Evolutionary conservation across 768 basidiomycete genomes (phyloP), one percentile per base, ranked within the genome.

Genomic region (Boletus subparvulus): DNA sequence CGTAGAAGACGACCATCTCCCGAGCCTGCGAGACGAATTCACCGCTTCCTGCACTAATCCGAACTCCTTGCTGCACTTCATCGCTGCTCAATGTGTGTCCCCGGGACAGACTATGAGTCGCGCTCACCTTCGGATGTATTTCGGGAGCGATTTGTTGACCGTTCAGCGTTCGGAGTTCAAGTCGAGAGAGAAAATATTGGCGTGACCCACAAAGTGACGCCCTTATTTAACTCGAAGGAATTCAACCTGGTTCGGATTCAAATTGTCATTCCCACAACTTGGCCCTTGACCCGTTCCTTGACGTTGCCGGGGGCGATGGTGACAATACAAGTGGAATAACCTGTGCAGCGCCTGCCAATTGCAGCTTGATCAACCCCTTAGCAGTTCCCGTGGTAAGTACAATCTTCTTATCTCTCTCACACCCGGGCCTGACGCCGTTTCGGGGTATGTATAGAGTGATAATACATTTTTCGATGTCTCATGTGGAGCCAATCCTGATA

Each of bases 1-100:
- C 77, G 52, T 78, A 78, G 65, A 79, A 79, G 47, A 60, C 61
- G 32, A 61, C 49, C 72, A 72, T 73, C 28, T 28, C 56, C 33
- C 41, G 14, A 14, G 41, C 45, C 26, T 2, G 49, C 30, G 24
- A 21, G 17, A 36, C n/a, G n/a, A 35, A 10, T 41, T n/a, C 14
- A 11, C 42, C 19, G 2, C 42, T 19, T 47, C 32, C 28, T 32
- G n/a, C 9, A 10, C n/a, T 17, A 28, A 21, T 33, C 35, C 32
- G 32, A 32, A 3, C 41, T 6, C 40, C 26, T 12, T 21, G 1
- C 40, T 37, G 52, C 33, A 33, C 13, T 13, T 14, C 47, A 13
- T 33, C 21, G 6, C 21, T n/a, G 44, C 35, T 60, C 50, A 52
- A 26, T 4, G 32, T 32, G 19, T 33, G 19, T n/a, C 26, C 12